phyloP scores from a whole-genome alignment of 345 rosid genomes.

The Fremontodendron californicum region DNA sequence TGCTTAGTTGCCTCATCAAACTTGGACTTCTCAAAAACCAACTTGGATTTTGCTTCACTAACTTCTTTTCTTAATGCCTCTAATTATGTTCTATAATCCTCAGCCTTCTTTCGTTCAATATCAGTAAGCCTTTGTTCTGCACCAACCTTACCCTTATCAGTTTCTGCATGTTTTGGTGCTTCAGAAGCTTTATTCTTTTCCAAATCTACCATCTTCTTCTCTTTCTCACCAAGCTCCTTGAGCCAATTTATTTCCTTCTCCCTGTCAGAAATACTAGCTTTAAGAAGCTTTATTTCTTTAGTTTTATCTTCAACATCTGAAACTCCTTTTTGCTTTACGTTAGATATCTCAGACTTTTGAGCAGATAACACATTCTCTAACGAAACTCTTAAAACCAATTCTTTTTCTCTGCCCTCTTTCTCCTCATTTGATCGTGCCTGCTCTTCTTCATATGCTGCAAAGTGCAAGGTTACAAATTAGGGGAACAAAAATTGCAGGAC shows the following conservation, averaged over 20 bases:
- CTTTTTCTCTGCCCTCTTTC: slow-evolving; percentile 28
- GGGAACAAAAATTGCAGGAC: not conserved
- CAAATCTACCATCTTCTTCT: slow-evolving; percentile 40
- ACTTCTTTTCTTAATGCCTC: slow-evolving; percentile 47
- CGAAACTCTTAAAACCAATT: slow-evolving; percentile 13
- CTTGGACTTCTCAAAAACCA: slow-evolving; percentile 41
- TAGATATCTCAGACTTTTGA: slow-evolving; percentile 47
- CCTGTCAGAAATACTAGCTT: slow-evolving; percentile 26
- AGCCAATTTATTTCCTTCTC: slow-evolving; percentile 37
- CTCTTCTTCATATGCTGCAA: slow-evolving; percentile 49
- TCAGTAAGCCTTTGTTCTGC: slow-evolving; percentile 35
- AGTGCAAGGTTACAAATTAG: not conserved
- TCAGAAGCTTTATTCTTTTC: slow-evolving; percentile 43
- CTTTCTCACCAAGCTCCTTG: slow-evolving; percentile 47
- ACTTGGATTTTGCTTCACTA: slow-evolving; percentile 45
- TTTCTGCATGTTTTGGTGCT: slow-evolving; percentile 34
- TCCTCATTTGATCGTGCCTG: slow-evolving; percentile 26
- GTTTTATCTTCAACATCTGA: slow-evolving; percentile 25
- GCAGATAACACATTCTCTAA: slow-evolving; percentile 50
- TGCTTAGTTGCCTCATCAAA: slow-evolving; percentile 38
- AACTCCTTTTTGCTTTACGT: slow-evolving; percentile 36
- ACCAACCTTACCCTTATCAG: slow-evolving; percentile 43
- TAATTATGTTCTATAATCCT: slow-evolving; percentile 47
- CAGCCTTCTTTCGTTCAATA: slow-evolving; percentile 41
- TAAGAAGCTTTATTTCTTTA: slow-evolving; percentile 33